A percentile compares a stretch with the other conserved stretches of the same genome.
These are phyloP conservation scores for Boletus patriciae DNA, from an alignment of 768 basidiomycete species.

Conservation along the genomic window DNA sequence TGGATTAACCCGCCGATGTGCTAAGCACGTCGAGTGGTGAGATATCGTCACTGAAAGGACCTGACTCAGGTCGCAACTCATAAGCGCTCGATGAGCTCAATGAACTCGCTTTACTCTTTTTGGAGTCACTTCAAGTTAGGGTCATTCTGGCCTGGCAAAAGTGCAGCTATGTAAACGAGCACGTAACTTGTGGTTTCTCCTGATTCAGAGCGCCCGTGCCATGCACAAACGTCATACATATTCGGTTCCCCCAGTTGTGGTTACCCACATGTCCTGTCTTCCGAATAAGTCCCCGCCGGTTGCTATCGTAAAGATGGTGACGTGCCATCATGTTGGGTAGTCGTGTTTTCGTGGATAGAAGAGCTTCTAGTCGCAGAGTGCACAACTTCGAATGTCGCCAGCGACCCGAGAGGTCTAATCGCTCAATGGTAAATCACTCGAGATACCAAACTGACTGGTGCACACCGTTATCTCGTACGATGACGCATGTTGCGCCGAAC, in stretches of 20 bases:
- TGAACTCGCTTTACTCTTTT: too few relatives aligned
- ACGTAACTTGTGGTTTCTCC: too few relatives aligned
- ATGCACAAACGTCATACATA: background rate
- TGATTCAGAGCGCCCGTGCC: background rate
- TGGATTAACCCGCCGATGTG: background rate
- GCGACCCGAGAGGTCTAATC: background rate
- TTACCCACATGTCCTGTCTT: background rate
- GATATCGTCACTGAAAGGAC: background rate
- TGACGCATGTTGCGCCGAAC: background rate
- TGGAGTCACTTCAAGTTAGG: too few relatives aligned
- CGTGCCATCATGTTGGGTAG: background rate
- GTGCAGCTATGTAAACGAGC: too few relatives aligned
- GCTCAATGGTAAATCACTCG: background rate
- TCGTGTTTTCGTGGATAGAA: background rate
- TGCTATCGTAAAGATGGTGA: slow-evolving; percentile 1
- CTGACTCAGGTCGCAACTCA: too few relatives aligned
- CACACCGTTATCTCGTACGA: too few relatives aligned
- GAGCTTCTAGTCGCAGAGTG: background rate
- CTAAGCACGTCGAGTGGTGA: background rate
- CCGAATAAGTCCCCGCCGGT: background rate
- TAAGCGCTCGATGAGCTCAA: too few relatives aligned
- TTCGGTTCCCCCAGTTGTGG: background rate
- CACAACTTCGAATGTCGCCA: background rate
- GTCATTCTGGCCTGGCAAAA: too few relatives aligned
- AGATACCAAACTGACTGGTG: background rate